A percentile compares a stretch with the other conserved stretches of the same genome.
Conservation (phyloP, 371 early-diverging fungal genomes). For the Mortierella sp. region DNA sequence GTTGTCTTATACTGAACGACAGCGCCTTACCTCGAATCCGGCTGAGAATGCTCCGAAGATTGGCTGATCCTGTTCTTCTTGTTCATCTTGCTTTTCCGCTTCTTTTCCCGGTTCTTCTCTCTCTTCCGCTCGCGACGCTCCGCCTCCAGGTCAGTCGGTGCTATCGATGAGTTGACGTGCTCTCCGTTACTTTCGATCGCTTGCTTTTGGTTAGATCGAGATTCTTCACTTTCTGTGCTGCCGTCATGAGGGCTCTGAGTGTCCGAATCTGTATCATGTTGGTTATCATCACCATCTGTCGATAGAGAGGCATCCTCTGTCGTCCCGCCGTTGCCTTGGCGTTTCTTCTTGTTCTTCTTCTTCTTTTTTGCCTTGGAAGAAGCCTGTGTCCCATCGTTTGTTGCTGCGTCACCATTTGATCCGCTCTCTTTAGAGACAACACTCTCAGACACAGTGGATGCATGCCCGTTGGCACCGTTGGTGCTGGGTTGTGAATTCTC, state of each 20-base stretch:
- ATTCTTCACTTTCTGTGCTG: background rate
- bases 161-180: background rate
- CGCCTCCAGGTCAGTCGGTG: conserved; percentile 6
- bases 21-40: too few species aligned
- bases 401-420: background rate
- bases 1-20: too few species aligned
- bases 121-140: conserved; percentile 21
- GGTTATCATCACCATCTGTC: conserved; percentile 16
- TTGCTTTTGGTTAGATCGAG: too few species aligned
- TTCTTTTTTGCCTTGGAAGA: conserved; percentile 36
- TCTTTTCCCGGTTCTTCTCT: conserved; percentile 41
- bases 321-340: conserved; percentile 15
- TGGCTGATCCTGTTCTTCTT: conserved; percentile 36
- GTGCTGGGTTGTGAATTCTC: too few species aligned
- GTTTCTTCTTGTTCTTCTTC: conserved; percentile 49
- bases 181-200: conserved; percentile 1
- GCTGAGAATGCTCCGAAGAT: background rate
- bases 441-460: background rate
- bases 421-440: background rate
- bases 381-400: background rate
- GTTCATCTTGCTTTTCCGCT: conserved; percentile 41
- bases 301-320: conserved; percentile 6
- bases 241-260: background rate
- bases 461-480: background rate
- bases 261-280: background rate